phyloP scores from a whole-genome alignment of 2,329 filamentous ascomycete genomes.

The Aurifilum marmelostoma region DNA sequence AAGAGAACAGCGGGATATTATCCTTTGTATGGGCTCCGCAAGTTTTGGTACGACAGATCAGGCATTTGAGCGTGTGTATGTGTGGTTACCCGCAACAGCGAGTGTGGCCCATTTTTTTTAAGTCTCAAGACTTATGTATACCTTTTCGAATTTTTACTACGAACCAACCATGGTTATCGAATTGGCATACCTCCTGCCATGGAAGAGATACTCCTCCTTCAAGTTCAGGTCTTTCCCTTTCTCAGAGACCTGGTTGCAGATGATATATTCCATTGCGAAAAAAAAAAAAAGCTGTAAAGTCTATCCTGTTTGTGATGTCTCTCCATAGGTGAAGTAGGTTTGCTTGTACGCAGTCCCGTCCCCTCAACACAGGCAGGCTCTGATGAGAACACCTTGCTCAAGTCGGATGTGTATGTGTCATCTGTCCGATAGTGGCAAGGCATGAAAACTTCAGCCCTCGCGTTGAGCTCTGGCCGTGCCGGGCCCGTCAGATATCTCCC shows the following conservation, averaged over 20 bases:
- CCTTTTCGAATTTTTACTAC: not conserved
- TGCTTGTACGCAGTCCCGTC: not conserved
- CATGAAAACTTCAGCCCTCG: conserved; percentile 21
- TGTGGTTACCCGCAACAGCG: not conserved
- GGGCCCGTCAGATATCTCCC: conserved; percentile 24
- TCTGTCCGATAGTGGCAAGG: too few species aligned
- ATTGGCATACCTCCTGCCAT: not conserved
- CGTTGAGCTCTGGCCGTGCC: not conserved
- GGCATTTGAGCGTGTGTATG: conserved; percentile 8
- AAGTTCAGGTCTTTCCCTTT: not conserved
- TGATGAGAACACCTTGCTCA: not conserved
- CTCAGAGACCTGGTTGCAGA: not conserved
- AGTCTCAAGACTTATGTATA: not conserved
- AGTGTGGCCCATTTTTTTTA: too few species aligned
- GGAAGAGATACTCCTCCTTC: not conserved
- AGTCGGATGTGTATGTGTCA: not conserved
- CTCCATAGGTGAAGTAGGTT: not conserved
- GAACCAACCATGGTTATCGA: not conserved
- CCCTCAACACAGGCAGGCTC: too few species aligned
- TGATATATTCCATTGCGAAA: not conserved
- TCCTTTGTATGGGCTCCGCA: not conserved
- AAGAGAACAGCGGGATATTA: not conserved
- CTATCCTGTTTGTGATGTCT: not conserved
- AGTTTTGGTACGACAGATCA: not conserved
- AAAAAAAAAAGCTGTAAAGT: not conserved